phyloP scores from a whole-genome alignment of 257 asterid species.

The Striga asiatica region DNA sequence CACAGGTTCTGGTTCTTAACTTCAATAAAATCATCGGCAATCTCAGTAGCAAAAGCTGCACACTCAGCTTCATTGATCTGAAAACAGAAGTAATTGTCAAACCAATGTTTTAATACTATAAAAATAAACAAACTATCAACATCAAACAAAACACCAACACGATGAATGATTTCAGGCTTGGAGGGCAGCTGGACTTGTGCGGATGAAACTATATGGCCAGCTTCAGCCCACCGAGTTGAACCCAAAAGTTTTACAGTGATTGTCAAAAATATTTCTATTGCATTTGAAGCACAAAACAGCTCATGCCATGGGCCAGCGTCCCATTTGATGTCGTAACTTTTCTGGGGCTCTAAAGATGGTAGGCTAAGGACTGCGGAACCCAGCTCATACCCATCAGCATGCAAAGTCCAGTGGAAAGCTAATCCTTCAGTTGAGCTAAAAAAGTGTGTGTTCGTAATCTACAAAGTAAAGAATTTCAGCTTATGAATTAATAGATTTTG shows the following conservation, averaged over 20 bases:
- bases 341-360: slow-evolving; percentile 57
- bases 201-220: slow-evolving; percentile 71
- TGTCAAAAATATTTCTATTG: slow-evolving; percentile 54
- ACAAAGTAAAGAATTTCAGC: slow-evolving; percentile 19
- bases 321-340: slow-evolving; percentile 38
- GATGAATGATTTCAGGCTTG: slow-evolving; percentile 42
- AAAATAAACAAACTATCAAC: slow-evolving; percentile 2
- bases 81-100: slow-evolving; percentile 9
- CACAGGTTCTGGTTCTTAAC: slow-evolving; percentile 46
- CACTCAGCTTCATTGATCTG: slow-evolving; percentile 37
- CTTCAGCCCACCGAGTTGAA: slow-evolving; percentile 75
- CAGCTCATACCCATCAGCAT: slow-evolving; percentile 67
- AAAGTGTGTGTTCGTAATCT: slow-evolving; percentile 77
- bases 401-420: slow-evolving; percentile 60
- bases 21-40: slow-evolving; percentile 40
- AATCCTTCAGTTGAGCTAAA: slow-evolving; percentile 63
- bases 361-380: slow-evolving; percentile 55
- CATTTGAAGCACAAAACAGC: slow-evolving; percentile 42
- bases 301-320: slow-evolving; percentile 79
- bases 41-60: slow-evolving; percentile 30
- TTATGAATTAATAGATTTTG: slow-evolving; percentile 4
- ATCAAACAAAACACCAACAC: slow-evolving; percentile 34
- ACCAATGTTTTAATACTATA: slow-evolving; percentile 4
- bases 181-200: slow-evolving; percentile 64
- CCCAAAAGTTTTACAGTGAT: slow-evolving; percentile 45